Percentiles rank a stretch among this genome's conserved stretches.
Evolutionary conservation across 495 filamentous ascomycete species (phyloP).

Genomic region (Neurospora sp.): DNA sequence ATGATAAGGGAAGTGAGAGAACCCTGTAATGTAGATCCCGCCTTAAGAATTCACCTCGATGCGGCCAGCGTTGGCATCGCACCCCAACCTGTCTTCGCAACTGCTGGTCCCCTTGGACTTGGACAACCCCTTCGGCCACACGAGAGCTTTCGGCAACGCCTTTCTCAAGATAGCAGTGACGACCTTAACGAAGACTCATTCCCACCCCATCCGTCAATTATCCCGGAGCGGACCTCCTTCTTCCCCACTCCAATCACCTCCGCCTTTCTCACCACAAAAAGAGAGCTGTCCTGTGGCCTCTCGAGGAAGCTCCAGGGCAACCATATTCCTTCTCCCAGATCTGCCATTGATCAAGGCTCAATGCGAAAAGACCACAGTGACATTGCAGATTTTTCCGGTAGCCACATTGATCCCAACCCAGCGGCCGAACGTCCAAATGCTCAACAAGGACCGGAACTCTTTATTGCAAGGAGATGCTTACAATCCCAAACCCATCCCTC

Average conservation of each 20-base stretch:
- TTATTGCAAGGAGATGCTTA: too few species aligned
- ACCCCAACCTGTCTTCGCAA: constrained; percentile 25
- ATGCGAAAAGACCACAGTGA: too few species aligned
- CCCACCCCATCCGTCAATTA: constrained; percentile 17
- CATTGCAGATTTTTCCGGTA: too few species aligned
- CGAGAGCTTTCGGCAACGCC: constrained; percentile 19
- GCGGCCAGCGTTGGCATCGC: constrained; percentile 25
- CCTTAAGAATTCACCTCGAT: constrained; percentile 26
- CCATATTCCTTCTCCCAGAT: constrained; percentile 79
- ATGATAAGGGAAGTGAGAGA: too few species aligned
- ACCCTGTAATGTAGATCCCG: too few species aligned
- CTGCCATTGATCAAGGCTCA: too few species aligned
- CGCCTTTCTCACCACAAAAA: constrained; percentile 38
- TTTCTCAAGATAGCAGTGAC: constrained; percentile 36
- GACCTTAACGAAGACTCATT: constrained; percentile 25
- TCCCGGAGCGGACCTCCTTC: constrained; percentile 10
- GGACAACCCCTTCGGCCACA: neutral
- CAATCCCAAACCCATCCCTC: too few species aligned
- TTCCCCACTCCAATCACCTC: constrained; percentile 12
- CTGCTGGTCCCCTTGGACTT: constrained; percentile 11
- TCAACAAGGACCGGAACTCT: too few species aligned
- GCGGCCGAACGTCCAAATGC: too few species aligned
- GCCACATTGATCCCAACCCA: too few species aligned
- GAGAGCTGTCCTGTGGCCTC: constrained; percentile 74
- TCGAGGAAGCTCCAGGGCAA: constrained; percentile 81